These are phyloP conservation scores for Phascolomyces articulosus DNA, from an alignment of 371 early-diverging fungal species.

Conservation along the genomic window DNA sequence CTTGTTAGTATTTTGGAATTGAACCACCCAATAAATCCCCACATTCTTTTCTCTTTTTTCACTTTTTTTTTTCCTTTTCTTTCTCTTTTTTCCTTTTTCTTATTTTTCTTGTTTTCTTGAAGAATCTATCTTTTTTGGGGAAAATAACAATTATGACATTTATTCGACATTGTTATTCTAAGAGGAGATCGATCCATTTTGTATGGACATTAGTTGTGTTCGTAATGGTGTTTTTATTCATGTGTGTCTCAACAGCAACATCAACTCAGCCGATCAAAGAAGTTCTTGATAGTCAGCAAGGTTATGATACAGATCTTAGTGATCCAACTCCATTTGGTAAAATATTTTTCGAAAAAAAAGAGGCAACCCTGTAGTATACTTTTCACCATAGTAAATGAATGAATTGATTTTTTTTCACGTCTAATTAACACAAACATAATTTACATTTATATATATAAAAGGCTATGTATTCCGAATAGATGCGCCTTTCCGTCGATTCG, in stretches of 20 bases:
- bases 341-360: too few relatives aligned
- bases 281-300: background rate
- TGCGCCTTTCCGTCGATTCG: background rate
- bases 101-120: background rate
- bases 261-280: background rate
- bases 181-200: too few relatives aligned
- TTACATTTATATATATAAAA: background rate
- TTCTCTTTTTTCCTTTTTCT: background rate
- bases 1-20: background rate
- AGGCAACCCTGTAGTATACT: too few relatives aligned
- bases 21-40: background rate
- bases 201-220: background rate
- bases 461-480: background rate
- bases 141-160: background rate
- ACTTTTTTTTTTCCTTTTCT: background rate
- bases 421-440: too few relatives aligned
- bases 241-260: background rate
- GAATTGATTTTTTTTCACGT: background rate
- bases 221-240: background rate
- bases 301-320: background rate
- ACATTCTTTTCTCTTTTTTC: background rate
- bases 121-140: background rate
- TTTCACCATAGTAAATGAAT: too few relatives aligned
- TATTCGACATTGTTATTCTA: background rate
- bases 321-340: slow-evolving; percentile 5